phyloP scores from a whole-genome alignment of 495 filamentous ascomycete species.

The Lophiostoma macrostomum region DNA sequence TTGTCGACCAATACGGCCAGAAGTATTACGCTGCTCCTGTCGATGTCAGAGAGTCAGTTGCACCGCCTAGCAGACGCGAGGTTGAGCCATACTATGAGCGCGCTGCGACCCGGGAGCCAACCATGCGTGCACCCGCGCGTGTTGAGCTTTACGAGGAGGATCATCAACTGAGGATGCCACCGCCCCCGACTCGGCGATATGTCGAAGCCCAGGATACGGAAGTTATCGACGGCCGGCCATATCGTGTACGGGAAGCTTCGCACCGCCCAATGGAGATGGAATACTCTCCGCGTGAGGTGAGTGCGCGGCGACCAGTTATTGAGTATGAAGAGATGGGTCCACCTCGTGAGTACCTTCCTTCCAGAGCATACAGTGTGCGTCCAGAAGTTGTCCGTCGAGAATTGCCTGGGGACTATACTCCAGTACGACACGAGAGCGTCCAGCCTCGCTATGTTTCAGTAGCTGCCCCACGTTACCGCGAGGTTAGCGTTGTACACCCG shows the following conservation, averaged over 20 bases:
- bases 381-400: slow-evolving; percentile 32
- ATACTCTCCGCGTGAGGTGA: slow-evolving; percentile 18
- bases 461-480: slow-evolving; percentile 29
- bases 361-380: slow-evolving; percentile 35
- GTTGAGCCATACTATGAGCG: slow-evolving; percentile 34
- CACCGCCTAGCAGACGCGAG: slow-evolving; percentile 33
- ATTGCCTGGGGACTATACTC: slow-evolving; percentile 18
- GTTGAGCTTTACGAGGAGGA: slow-evolving; percentile 32
- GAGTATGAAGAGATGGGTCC: slow-evolving; percentile 33
- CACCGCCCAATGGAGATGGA: slow-evolving; percentile 44
- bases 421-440: slow-evolving; percentile 30
- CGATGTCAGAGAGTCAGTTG: slow-evolving; percentile 33
- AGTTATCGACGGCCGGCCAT: slow-evolving; percentile 44
- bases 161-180: slow-evolving; percentile 39
- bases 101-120: slow-evolving; percentile 31
- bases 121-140: slow-evolving; percentile 20
- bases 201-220: slow-evolving; percentile 54
- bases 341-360: slow-evolving; percentile 25
- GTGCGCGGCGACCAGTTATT: slow-evolving; percentile 28
- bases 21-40: slow-evolving; percentile 37
- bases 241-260: slow-evolving; percentile 52
- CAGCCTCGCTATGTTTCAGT: slow-evolving; percentile 24
- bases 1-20: slow-evolving; percentile 42
- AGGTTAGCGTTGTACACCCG: slow-evolving; percentile 24
- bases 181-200: slow-evolving; percentile 46